Conservation (phyloP, 208 protist genomes). For the Crithidia fasciculata region DNA sequence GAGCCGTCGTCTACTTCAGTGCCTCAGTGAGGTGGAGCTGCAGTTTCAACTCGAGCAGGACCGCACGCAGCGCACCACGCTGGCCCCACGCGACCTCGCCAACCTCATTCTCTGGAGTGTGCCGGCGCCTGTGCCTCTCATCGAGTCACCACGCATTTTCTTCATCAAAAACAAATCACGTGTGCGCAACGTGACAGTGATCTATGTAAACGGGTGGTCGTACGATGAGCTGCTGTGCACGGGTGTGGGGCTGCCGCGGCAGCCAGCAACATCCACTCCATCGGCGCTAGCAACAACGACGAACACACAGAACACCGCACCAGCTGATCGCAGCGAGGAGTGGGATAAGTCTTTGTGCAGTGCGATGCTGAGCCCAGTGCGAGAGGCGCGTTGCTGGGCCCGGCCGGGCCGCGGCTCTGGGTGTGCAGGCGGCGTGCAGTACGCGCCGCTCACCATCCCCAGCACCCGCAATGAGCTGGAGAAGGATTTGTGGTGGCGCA, state of each 20-base stretch:
- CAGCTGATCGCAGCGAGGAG: too few relatives aligned
- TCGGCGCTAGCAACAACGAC: not conserved
- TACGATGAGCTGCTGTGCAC: conserved; percentile 76
- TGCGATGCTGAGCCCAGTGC: conserved; percentile 48
- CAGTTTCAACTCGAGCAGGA: conserved; percentile 65
- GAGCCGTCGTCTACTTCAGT: conserved; percentile 2
- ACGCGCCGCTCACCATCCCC: conserved; percentile 56
- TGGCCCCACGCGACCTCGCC: conserved; percentile 76
- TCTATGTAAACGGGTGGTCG: conserved; percentile 87
- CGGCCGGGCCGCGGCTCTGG: conserved; percentile 26
- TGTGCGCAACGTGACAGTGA: conserved; percentile 69
- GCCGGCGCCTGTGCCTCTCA: conserved; percentile 63
- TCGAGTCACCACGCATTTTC: conserved; percentile 76
- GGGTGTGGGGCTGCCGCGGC: conserved; percentile 36
- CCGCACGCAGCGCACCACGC: conserved; percentile 27
- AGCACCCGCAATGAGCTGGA: conserved; percentile 50
- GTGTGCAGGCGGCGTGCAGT: conserved; percentile 57
- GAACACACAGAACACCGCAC: not conserved
- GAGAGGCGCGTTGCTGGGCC: conserved; percentile 54
- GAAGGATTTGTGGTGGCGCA: conserved; percentile 77
- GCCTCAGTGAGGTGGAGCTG: conserved; percentile 57
- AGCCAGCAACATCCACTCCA: not conserved
- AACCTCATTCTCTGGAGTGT: conserved; percentile 80
- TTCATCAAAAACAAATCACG: conserved; percentile 79
- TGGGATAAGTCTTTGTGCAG: conserved; percentile 44